Evolutionary conservation across 2,329 filamentous ascomycete genomes (phyloP).

Genomic region (Daldinia sp.): DNA sequence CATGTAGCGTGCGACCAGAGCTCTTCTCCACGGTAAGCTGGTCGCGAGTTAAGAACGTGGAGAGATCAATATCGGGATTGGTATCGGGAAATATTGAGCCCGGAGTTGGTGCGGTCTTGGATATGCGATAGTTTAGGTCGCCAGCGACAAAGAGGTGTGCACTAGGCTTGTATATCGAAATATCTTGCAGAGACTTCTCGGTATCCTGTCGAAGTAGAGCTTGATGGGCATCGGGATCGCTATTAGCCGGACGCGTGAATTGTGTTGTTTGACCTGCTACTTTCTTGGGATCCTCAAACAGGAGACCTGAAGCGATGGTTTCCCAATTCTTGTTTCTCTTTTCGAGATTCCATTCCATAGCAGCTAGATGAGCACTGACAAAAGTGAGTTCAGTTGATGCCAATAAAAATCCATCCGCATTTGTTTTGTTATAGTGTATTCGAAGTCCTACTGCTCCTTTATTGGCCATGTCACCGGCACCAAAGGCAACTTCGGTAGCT

Average conservation of each 20-base stretch:
- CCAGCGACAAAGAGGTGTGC: conserved; percentile 87
- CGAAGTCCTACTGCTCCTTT: conserved; percentile 90
- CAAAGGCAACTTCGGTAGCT: conserved; percentile 84
- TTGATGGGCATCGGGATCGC: conserved; percentile 29
- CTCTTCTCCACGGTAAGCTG: conserved; percentile 78
- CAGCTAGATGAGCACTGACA: conserved; percentile 85
- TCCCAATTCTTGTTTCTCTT: conserved; percentile 89
- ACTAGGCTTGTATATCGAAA: conserved; percentile 76
- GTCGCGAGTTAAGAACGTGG: conserved; percentile 75
- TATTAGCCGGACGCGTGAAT: conserved; percentile 27
- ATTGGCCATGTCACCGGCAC: conserved; percentile 88
- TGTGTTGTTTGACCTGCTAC: conserved; percentile 38
- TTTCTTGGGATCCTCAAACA: conserved; percentile 70
- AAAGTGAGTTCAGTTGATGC: conserved; percentile 76
- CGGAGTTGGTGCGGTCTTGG: conserved; percentile 67
- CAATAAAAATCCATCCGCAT: conserved; percentile 43
- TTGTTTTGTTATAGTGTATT: conserved; percentile 63
- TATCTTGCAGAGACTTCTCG: conserved; percentile 58
- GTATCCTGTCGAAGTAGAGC: conserved; percentile 39
- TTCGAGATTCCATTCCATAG: conserved; percentile 81
- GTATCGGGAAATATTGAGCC: conserved; percentile 70
- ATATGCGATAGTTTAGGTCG: conserved; percentile 94
- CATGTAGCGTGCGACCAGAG: conserved; percentile 77
- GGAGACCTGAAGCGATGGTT: conserved; percentile 78
- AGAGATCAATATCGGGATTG: conserved; percentile 61